Evolutionary conservation across 306 rosid genomes (phyloP), one percentile per base, ranked within the genome.

Genomic region (Rosa lucieae): DNA sequence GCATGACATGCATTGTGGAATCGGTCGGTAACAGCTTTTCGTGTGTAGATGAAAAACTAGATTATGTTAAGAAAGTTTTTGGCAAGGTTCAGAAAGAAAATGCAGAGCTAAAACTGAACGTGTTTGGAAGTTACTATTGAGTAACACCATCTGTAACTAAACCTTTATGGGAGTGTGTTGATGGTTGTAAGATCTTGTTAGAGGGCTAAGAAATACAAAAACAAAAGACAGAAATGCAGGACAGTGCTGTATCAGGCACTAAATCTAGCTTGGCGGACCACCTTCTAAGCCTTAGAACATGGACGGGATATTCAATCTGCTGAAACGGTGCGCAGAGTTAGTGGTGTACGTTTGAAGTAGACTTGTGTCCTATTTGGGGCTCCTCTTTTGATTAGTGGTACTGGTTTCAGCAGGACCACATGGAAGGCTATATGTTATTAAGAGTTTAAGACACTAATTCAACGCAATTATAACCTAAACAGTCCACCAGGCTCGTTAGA

Each of bases 331-430:
- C 82, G 65, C 82, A 65, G 65, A 70, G 68, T 58, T 77, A 65
- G 86, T 85, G 89, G 90, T 76, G 77, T 35, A 58, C 74, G 79
- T 76, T 86, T 69, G 74, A 56, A 77, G 53, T 75, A 73, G 78
- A 80, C 77, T 75, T 79, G 79, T 87, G 90, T 82, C 87, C 71
- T 69, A 35, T 35, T 78, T 84, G 26, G 51, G 76, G 11, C 61
- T 61, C 26, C 69, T 42, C 52, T 21, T 67, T 13, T 67, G 58
- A 67, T 73, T 26, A 49, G 89, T 89, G 94, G 90, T 63, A 5
- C 51, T 82, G 75, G 75, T 83, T 85, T 80, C 81, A 82, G 72
- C 77, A 77, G 79, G 91, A 79, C 83, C 94, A 89, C 94, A 51
- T 81, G 83, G 87, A 58, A 40, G 58, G 43, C 69, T 23, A 13